Evolutionary conservation across 2,329 filamentous ascomycete species (phyloP).

Genomic region (Fusarium robinianum): DNA sequence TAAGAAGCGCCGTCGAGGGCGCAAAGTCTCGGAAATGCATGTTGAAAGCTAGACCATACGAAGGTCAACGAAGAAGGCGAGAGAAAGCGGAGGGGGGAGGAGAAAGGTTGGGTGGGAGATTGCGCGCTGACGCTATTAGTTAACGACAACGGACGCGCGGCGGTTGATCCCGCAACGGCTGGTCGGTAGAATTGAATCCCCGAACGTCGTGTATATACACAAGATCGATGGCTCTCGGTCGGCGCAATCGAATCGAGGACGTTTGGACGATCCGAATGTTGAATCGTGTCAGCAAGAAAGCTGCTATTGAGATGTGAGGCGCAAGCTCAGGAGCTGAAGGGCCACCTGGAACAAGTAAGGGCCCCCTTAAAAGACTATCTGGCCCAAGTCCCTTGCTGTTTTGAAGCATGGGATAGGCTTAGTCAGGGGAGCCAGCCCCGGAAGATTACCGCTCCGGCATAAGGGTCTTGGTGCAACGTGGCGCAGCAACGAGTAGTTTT

Average conservation of each 20-base stretch:
- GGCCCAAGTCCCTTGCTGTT: no score
- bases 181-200: background rate
- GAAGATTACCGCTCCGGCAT: constrained; percentile 20
- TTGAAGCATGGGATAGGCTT: constrained; percentile 27
- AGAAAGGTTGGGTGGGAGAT: constrained; percentile 9
- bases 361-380: constrained; percentile 26
- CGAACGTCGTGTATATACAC: background rate
- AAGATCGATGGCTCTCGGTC: background rate
- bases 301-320: constrained; percentile 25
- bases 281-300: constrained; percentile 27
- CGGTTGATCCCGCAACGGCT: constrained; percentile 8
- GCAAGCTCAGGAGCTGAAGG: constrained; percentile 33
- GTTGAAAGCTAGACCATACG: constrained; percentile 39
- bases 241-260: background rate
- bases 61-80: constrained; percentile 9
- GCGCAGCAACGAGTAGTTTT: constrained; percentile 2
- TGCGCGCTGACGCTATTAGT: constrained; percentile 12
- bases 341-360: constrained; percentile 23
- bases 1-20: constrained; percentile 54
- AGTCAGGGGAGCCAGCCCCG: constrained; percentile 30
- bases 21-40: constrained; percentile 54
- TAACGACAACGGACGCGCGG: constrained; percentile 33
- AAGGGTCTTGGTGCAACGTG: constrained; percentile 4
- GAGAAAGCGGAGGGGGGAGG: constrained; percentile 24
- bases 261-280: constrained; percentile 13